A percentile compares a stretch with the other conserved stretches of the same genome.
phyloP scores from a whole-genome alignment of 1,284 basidiomycete species.

The Sporisorium exsertum region DNA sequence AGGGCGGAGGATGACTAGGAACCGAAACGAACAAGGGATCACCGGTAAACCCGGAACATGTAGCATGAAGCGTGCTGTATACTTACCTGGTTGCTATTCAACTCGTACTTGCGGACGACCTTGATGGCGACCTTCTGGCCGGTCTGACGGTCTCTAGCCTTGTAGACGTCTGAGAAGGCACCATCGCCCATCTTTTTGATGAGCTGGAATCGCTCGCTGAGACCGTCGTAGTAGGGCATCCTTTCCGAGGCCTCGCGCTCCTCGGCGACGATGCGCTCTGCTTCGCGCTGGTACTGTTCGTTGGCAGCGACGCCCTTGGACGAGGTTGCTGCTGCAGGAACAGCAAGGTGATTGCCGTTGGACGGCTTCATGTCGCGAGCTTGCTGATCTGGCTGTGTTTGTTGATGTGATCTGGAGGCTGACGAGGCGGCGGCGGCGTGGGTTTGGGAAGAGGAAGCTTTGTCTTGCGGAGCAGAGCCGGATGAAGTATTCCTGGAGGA shows the following conservation, averaged over 20 bases:
- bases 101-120: constrained; percentile 95
- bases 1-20: constrained; percentile 25
- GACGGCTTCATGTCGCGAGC: constrained; percentile 37
- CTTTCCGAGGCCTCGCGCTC: constrained; percentile 60
- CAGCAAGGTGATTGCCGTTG: constrained; percentile 32
- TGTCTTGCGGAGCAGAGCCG: constrained; percentile 39
- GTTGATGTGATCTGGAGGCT: constrained; percentile 2
- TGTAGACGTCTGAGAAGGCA: constrained; percentile 98
- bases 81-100: constrained; percentile 89
- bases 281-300: constrained; percentile 54
- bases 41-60: constrained; percentile 43
- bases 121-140: constrained; percentile 93
- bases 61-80: constrained; percentile 70
- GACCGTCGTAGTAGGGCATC: constrained; percentile 63
- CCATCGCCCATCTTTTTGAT: constrained; percentile 73
- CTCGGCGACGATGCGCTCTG: constrained; percentile 60
- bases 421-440: constrained; percentile 27
- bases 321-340: constrained; percentile 23
- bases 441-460: constrained; percentile 39
- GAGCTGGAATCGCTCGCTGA: constrained; percentile 62
- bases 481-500: constrained; percentile 21
- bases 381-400: constrained; percentile 8
- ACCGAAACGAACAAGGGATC: constrained; percentile 40
- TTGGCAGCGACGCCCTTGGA: constrained; percentile 33
- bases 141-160: constrained; percentile 82